Conservation (phyloP, 768 basidiomycete species). For the Astraeus odoratus region DNA sequence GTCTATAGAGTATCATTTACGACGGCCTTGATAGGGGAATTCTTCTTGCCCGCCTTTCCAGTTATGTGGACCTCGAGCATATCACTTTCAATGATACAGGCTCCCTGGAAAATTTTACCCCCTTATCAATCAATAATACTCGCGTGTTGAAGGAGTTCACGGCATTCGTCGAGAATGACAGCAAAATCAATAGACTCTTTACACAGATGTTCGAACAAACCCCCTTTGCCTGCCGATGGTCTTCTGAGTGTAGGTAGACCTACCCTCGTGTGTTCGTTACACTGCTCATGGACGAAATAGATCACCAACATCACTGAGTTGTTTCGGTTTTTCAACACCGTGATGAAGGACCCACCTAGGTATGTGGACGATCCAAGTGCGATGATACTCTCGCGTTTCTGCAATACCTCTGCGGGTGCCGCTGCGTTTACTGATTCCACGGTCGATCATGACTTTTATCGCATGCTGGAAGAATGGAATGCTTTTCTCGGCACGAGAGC, state of each 20-base stretch:
- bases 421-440: conserved; percentile 4
- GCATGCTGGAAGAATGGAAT: conserved; percentile 45
- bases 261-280: not conserved
- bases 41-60: no score
- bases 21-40: no score
- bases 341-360: no score
- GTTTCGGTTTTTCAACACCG: not conserved
- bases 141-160: no score
- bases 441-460: conserved; percentile 42
- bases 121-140: no score
- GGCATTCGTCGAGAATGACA: no score
- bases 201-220: conserved; percentile 19
- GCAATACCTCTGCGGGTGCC: not conserved
- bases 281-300: not conserved
- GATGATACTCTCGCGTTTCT: not conserved
- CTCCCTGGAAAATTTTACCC: no score
- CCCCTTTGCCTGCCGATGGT: not conserved
- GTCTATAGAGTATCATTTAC: no score
- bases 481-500: conserved; percentile 37
- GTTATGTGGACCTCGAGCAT: no score
- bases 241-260: conserved; percentile 4
- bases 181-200: no score
- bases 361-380: not conserved
- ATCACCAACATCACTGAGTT: not conserved
- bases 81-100: no score